phyloP scores from a whole-genome alignment of 192 early-diverging fungal genomes.

The Entomortierella beljakovae region DNA sequence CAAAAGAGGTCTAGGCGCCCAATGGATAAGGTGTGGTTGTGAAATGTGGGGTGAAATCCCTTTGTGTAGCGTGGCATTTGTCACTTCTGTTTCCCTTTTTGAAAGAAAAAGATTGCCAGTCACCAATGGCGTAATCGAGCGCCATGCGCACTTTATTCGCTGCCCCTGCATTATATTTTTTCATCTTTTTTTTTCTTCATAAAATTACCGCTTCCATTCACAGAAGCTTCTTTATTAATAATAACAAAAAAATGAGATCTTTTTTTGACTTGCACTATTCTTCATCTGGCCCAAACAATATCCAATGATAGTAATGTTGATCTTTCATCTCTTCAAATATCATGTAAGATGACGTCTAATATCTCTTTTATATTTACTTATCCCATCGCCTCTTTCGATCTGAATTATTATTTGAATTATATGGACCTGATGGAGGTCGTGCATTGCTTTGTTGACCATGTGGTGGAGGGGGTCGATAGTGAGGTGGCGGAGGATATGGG shows the following conservation, averaged over 20 bases:
- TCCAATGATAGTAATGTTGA: neutral
- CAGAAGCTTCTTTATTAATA: slow-evolving; percentile 9
- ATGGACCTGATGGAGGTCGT: neutral
- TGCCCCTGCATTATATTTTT: slow-evolving; percentile 10
- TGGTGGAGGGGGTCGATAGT: slow-evolving; percentile 7
- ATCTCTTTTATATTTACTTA: neutral
- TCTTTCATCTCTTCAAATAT: neutral
- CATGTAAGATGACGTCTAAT: neutral
- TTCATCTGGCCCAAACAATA: too few species aligned
- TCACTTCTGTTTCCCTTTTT: neutral
- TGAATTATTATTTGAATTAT: neutral
- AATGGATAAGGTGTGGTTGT: neutral
- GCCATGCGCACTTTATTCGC: slow-evolving; percentile 23
- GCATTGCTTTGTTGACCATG: neutral
- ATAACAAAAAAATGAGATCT: too few species aligned
- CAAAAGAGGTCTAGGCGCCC: slow-evolving; percentile 8
- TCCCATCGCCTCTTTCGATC: slow-evolving; percentile 33
- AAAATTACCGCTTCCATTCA: neutral
- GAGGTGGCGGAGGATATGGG: slow-evolving; percentile 13
- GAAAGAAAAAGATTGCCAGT: slow-evolving; percentile 9
- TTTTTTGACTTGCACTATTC: too few species aligned
- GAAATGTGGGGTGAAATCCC: neutral
- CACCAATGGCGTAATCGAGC: slow-evolving; percentile 24
- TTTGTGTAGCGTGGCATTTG: slow-evolving; percentile 8
- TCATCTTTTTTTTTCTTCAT: neutral